Conservation (phyloP, 2,329 filamentous ascomycete species). For the Alternaria dauci region DNA sequence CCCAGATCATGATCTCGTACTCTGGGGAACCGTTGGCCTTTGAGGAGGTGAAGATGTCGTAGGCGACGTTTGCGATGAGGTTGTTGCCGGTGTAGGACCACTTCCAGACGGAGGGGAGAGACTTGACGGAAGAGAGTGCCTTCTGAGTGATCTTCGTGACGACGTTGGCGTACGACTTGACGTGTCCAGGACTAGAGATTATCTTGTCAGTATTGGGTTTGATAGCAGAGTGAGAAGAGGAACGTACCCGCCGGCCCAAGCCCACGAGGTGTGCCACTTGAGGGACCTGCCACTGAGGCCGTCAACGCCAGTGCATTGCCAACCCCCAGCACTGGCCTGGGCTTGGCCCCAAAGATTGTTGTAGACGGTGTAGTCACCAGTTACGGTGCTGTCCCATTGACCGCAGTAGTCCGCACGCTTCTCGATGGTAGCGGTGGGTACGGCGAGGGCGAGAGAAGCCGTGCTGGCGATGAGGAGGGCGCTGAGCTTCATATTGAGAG, state of each 20-base stretch:
- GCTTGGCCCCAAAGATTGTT: slow-evolving; percentile 57
- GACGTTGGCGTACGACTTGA: slow-evolving; percentile 57
- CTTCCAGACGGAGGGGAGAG: slow-evolving; percentile 56
- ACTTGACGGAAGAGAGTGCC: slow-evolving; percentile 49
- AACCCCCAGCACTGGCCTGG: slow-evolving; percentile 52
- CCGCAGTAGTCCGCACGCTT: slow-evolving; percentile 47
- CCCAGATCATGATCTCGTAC: slow-evolving; percentile 74
- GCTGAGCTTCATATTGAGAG: slow-evolving; percentile 41
- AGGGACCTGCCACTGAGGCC: slow-evolving; percentile 49
- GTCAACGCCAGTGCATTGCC: slow-evolving; percentile 57
- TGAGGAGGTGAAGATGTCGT: slow-evolving; percentile 67
- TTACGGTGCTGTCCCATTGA: slow-evolving; percentile 41
- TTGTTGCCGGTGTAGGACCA: slow-evolving; percentile 60
- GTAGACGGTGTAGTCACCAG: slow-evolving; percentile 46
- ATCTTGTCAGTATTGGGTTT: slow-evolving; percentile 7
- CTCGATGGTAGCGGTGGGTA: slow-evolving; percentile 37
- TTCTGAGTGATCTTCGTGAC: slow-evolving; percentile 48
- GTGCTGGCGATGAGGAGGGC: slow-evolving; percentile 36
- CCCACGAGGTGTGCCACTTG: slow-evolving; percentile 57
- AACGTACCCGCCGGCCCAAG: slow-evolving; percentile 53
- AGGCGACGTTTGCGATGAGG: slow-evolving; percentile 67
- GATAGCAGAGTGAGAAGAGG: background rate
- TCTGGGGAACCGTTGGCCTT: slow-evolving; percentile 57
- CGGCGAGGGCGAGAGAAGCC: slow-evolving; percentile 40
- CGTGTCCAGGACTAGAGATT: slow-evolving; percentile 34